Evolutionary conservation across 768 basidiomycete genomes (phyloP), one percentile per base, ranked within the genome.

Genomic region (Inosperma sp.): DNA sequence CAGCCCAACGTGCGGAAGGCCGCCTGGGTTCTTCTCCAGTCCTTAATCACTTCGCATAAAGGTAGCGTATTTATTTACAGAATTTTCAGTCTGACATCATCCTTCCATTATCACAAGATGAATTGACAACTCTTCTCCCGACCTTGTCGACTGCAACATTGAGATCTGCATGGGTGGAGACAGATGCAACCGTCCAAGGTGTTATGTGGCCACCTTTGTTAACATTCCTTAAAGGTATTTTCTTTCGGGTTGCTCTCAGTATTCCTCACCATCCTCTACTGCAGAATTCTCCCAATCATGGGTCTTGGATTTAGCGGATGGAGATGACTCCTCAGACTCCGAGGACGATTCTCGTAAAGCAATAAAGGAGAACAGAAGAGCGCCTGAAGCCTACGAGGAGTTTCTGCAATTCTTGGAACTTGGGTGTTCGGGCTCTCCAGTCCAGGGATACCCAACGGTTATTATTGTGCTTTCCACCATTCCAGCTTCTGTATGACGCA

Each of bases 401-500:
- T 93, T 97, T 66, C 69, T 93, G 17, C 77, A 75, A 30, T 96
- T 93, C 69, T 77, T 97, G 17, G 72, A 82, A 49, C 68, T 80
- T 1, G 90, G 84, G 9, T 96, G 93, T 64, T 79, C 81, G n/a
- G 86, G 87, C 1, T 80, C 84, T 4, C 86, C 92, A 0, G 63
- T 81, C 1, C 77, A 86, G 56, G 88, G 87, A 2, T 98, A 96
- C 64, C 92, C 91, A 0, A 75, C 84, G 2, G 75, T 95, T 22
- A 69, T 96, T 14, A 73, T 96, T 21, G 75, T 93, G 21, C 63
- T 97, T 12, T 88, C 91, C 2, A 93, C 90, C 0, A 78, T 97
- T 10, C 88, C 92, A 1, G 64, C 75, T 10, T 71, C 74, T 34
- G 87, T 90, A 66, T 44, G 81, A 64, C 16, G 14, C 16, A 3